These are phyloP conservation scores for Beta corolliflora DNA, from an alignment of 179 eudicot species.

Conservation along the genomic window DNA sequence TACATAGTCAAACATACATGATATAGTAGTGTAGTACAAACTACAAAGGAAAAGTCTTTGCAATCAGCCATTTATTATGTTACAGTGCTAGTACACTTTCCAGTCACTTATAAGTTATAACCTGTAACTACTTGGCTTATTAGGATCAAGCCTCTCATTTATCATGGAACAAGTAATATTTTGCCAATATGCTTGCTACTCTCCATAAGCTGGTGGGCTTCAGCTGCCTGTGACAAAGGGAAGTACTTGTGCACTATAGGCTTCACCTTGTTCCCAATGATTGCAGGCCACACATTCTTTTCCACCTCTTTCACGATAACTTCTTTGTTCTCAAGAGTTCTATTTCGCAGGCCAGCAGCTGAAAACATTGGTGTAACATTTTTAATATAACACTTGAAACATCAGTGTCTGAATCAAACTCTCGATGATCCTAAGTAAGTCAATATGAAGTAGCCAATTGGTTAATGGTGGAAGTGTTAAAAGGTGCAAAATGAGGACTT, in stretches of 20 bases:
- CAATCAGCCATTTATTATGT: not conserved
- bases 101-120: not conserved
- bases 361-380: conserved; percentile 11
- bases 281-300: conserved; percentile 96
- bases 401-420: no score
- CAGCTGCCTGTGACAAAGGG: conserved; percentile 69
- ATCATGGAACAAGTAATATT: conserved; percentile 67
- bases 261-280: conserved; percentile 66
- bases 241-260: conserved; percentile 62
- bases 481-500: not conserved
- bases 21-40: no score
- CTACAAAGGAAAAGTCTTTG: not conserved
- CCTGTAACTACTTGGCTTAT: no score
- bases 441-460: not conserved
- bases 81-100: not conserved
- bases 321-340: conserved; percentile 79
- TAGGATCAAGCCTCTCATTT: not conserved
- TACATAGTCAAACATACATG: not conserved
- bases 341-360: conserved; percentile 81
- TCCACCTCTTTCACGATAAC: conserved; percentile 80
- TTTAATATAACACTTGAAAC: no score
- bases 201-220: conserved; percentile 81
- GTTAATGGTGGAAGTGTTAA: not conserved
- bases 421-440: not conserved
- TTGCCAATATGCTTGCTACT: conserved; percentile 89